phyloP scores from a whole-genome alignment of 148 eudicot species.

The Vaccinium macrocarpon region DNA sequence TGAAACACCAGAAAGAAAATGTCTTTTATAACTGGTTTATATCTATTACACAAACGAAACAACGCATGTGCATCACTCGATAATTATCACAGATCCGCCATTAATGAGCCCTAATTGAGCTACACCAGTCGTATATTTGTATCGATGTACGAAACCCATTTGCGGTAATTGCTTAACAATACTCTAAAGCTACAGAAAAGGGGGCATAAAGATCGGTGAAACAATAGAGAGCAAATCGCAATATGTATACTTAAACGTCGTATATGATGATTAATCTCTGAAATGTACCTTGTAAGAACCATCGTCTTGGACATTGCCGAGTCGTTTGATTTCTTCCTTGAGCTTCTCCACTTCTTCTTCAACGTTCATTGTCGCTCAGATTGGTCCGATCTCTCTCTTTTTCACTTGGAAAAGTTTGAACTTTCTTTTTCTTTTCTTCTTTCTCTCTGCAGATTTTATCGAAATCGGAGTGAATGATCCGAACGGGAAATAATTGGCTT shows the following conservation, averaged over 20 bases:
- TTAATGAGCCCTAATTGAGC: not conserved
- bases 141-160: not conserved
- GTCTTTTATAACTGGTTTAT: not conserved
- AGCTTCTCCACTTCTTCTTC: conserved; percentile 86
- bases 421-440: not conserved
- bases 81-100: conserved; percentile 5
- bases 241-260: not conserved
- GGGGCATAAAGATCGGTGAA: not conserved
- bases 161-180: no score
- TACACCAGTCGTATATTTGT: not conserved
- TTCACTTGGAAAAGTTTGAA: not conserved
- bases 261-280: not conserved
- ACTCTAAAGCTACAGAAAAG: not conserved
- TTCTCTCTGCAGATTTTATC: not conserved
- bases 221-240: not conserved
- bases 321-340: conserved; percentile 83
- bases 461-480: not conserved
- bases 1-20: not conserved
- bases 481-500: not conserved
- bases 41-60: no score
- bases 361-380: conserved; percentile 60
- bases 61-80: not conserved
- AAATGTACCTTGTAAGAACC: conserved; percentile 77
- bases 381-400: not conserved
- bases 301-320: conserved; percentile 74